A percentile compares a stretch with the other conserved stretches of the same genome.
Conservation (phyloP, 768 basidiomycete genomes). For the Lanmaoa pseudosensibilis region DNA sequence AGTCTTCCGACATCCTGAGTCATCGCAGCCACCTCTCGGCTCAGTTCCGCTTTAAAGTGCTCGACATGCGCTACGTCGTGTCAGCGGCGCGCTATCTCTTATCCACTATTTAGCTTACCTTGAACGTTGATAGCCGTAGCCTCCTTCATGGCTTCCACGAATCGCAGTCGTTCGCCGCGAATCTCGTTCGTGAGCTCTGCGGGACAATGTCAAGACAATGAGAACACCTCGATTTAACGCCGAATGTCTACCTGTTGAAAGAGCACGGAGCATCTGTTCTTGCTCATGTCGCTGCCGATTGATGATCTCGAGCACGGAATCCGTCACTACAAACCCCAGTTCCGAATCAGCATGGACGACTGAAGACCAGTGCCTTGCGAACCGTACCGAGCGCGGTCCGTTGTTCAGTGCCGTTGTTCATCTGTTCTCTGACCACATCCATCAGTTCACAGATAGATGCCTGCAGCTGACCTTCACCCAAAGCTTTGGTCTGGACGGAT, state of each 20-base stretch:
- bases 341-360: constrained; percentile 13
- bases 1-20: constrained; percentile 71
- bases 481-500: constrained; percentile 34
- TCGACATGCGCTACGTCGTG: constrained; percentile 69
- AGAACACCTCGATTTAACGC: not conserved
- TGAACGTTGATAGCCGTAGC: constrained; percentile 87
- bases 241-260: constrained; percentile 57
- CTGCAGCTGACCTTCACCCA: constrained; percentile 32
- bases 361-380: constrained; percentile 2
- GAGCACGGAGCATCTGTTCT: constrained; percentile 61
- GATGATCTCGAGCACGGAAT: constrained; percentile 59
- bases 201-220: not conserved
- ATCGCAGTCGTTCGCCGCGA: constrained; percentile 78
- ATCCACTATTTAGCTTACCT: constrained; percentile 39
- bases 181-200: constrained; percentile 82
- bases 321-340: constrained; percentile 43
- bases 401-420: constrained; percentile 40
- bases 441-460: constrained; percentile 38
- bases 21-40: constrained; percentile 70
- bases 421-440: constrained; percentile 42
- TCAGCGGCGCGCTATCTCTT: not conserved
- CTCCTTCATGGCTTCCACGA: constrained; percentile 95
- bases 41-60: constrained; percentile 80
- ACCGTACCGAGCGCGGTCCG: constrained; percentile 40
- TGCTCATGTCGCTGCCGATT: constrained; percentile 73